Evolutionary conservation across 768 basidiomycete genomes (phyloP).

Genomic region (Botryobasidium botryosum): DNA sequence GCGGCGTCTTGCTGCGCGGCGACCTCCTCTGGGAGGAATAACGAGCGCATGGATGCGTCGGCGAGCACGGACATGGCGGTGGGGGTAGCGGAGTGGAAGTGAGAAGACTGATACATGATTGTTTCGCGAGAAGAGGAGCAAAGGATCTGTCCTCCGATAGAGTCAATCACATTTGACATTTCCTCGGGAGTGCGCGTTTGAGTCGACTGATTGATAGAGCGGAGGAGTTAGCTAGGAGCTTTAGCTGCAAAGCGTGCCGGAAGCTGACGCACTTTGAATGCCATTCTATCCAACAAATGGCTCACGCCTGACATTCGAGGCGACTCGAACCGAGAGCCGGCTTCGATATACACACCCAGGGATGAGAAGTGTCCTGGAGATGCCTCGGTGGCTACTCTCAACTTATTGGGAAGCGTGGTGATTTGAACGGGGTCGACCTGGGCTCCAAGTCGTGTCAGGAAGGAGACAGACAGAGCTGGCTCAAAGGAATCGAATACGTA

Average conservation of each 20-base stretch:
- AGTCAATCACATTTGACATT: constrained; percentile 68
- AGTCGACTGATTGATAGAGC: constrained; percentile 76
- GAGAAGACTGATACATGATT: constrained; percentile 96
- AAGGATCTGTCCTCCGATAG: constrained; percentile 79
- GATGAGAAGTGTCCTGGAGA: constrained; percentile 91
- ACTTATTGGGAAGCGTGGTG: constrained; percentile 79
- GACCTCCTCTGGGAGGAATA: constrained; percentile 62
- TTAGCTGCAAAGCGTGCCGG: background rate
- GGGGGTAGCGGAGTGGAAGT: constrained; percentile 70
- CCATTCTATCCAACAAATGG: constrained; percentile 89
- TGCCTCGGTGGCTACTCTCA: constrained; percentile 79
- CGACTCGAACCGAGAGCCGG: constrained; percentile 80
- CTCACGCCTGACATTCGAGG: constrained; percentile 57
- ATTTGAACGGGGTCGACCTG: constrained; percentile 23
- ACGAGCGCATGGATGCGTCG: constrained; percentile 72
- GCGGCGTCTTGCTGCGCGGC: constrained; percentile 73
- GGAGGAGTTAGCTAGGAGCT: background rate
- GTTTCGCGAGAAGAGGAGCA: constrained; percentile 84
- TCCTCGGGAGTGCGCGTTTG: constrained; percentile 47
- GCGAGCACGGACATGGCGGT: constrained; percentile 76
- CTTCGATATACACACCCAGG: constrained; percentile 85
- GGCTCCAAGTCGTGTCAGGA: too few species aligned
- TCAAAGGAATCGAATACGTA: too few species aligned
- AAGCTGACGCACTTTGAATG: constrained; percentile 62
- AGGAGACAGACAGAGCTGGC: too few species aligned